Conservation (phyloP, 2,329 filamentous ascomycete species). For the Pestalotiopsis fici region DNA sequence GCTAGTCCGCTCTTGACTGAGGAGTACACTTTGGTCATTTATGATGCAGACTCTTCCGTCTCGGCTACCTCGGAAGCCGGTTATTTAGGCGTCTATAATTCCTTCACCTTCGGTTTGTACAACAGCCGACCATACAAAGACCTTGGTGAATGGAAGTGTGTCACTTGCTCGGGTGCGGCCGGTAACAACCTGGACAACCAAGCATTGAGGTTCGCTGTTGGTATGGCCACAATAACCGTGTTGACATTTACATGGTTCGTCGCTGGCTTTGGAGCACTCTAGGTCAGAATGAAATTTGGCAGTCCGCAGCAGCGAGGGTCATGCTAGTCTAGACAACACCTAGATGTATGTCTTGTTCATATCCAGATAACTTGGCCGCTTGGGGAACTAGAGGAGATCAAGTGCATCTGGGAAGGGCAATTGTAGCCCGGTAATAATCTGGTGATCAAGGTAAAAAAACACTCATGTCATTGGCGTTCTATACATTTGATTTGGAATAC, state of each 20-base stretch:
- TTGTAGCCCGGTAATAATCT: background rate
- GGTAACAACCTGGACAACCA: constrained; percentile 45
- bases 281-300: constrained; percentile 13
- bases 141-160: constrained; percentile 54
- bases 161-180: constrained; percentile 56
- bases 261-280: constrained; percentile 44
- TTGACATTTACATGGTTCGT: constrained; percentile 68
- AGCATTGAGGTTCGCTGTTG: constrained; percentile 50
- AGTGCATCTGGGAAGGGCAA: background rate
- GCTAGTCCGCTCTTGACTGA: constrained; percentile 50
- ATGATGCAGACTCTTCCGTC: constrained; percentile 55
- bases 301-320: background rate
- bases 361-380: background rate
- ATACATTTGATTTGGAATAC: background rate
- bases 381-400: background rate
- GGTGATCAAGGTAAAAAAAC: background rate
- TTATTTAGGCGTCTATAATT: constrained; percentile 51
- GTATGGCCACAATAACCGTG: constrained; percentile 58
- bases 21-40: constrained; percentile 63
- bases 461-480: constrained; percentile 8
- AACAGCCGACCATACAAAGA: constrained; percentile 50
- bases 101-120: constrained; percentile 62
- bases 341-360: background rate
- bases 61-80: constrained; percentile 55
- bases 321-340: background rate